Evolutionary conservation across 2,329 filamentous ascomycete species (phyloP).

Genomic region (Fusarium globosum): DNA sequence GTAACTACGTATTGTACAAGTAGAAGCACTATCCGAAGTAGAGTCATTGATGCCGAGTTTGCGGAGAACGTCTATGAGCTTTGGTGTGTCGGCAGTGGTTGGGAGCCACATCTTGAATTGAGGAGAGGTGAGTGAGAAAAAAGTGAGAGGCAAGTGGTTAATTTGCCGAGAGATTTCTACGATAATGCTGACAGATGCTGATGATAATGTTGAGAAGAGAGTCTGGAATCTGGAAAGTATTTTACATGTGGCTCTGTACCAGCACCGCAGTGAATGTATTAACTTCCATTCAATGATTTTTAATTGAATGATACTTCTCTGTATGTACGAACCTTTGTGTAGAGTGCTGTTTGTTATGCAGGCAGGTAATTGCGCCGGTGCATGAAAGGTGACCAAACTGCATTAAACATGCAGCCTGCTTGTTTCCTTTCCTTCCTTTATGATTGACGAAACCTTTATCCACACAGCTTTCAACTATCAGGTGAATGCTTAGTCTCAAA

Average conservation of each 20-base stretch:
- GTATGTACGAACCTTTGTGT: not conserved
- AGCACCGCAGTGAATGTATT: not conserved
- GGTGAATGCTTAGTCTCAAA: no score
- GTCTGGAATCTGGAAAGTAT: not conserved
- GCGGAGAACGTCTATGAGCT: not conserved
- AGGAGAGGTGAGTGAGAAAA: not conserved
- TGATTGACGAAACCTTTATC: no score
- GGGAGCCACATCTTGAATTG: not conserved
- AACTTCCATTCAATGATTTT: no score
- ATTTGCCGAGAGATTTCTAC: not conserved
- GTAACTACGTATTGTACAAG: not conserved
- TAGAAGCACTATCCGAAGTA: not conserved
- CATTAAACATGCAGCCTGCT: not conserved
- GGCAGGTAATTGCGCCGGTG: not conserved
- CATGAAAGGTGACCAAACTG: not conserved
- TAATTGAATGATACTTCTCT: accelerated
- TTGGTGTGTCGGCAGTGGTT: not conserved
- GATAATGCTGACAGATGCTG: not conserved
- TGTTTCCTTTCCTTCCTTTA: not conserved
- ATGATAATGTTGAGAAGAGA: not conserved
- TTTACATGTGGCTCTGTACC: not conserved
- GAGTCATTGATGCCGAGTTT: not conserved
- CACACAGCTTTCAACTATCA: no score
- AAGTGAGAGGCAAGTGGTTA: no score
- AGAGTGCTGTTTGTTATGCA: not conserved